These are phyloP conservation scores for Colletotrichum australisinense DNA, from an alignment of 2,329 filamentous ascomycete genomes.

Conservation along the genomic window DNA sequence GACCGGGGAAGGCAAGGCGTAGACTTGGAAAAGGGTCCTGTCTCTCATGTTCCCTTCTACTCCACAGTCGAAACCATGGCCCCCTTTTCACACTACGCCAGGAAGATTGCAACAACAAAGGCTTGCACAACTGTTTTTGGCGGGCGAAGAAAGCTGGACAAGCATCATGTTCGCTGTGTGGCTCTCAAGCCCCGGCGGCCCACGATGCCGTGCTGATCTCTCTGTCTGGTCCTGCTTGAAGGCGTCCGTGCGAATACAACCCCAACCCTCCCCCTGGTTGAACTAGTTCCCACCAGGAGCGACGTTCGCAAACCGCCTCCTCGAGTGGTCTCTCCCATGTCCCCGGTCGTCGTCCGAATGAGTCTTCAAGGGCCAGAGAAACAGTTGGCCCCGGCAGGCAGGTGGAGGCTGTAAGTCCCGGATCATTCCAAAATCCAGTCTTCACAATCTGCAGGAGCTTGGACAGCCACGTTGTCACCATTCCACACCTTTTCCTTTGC, in stretches of 20 bases:
- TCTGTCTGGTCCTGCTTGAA: neutral
- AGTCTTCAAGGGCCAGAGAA: neutral
- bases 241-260: constrained; percentile 32
- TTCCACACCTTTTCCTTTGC: neutral
- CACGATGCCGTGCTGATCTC: constrained; percentile 4
- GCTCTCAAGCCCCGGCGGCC: neutral
- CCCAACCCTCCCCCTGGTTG: neutral
- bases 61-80: constrained; percentile 25
- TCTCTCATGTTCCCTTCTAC: neutral
- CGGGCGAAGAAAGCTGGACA: neutral
- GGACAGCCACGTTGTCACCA: constrained; percentile 11
- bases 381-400: neutral
- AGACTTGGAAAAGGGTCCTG: neutral
- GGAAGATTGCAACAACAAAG: neutral
- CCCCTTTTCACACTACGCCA: constrained; percentile 1
- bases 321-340: neutral
- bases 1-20: neutral
- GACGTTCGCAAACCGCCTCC: neutral
- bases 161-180: neutral
- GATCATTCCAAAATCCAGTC: neutral
- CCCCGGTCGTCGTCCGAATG: neutral
- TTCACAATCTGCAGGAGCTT: neutral
- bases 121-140: neutral
- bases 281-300: neutral
- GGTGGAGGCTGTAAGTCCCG: neutral